Base-by-base conservation (phyloP, 2,329 filamentous ascomycete genomes). In the Fusarium sp. region DNA sequence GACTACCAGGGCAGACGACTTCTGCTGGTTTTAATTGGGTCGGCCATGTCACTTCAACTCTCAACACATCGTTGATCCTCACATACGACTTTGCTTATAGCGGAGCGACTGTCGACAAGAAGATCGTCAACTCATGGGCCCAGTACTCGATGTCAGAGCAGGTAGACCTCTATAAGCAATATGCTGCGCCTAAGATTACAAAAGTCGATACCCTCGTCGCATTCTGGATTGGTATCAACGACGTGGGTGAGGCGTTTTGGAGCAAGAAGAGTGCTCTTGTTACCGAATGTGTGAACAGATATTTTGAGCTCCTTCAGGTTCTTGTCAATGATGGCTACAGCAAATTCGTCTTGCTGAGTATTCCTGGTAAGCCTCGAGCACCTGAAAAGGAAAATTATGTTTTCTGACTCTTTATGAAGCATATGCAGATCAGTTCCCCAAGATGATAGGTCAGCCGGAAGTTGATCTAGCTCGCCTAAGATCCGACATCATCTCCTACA, bases 181-280 rank as follows among this genome's bases (percentile, higher is more conserved):
- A 76, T 33, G 54, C 74, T 17, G 63, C 71, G 4, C 33, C 62
- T 1, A 62, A 62, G n/a, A 60, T 72, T 2, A 52, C 28, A 17
- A 28, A 54, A 1, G 28, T 31, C 0, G 48, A 76, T 1, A 63
- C 66, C 0, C 52, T 76, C 13, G 63, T 74, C 10, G 68, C 66
- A 10, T 68, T 76, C 28, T 76, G 74, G 74, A 74, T 75, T 10
- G 74, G 74, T 2, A 76, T 76, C 22, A 76, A 76, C 33, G 74
- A 76, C 33, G 64, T 76, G 22, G 74, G 74, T 1, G 71, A 76
- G 38, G 59, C 74, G 0, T 76, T 72, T 33, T 76, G 73, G 74
- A 68, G 70, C 15, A 68, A 62, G 49, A 61, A 62, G 1, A 64
- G 48, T 6, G 59, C 74, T 15, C 73, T 67, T 18, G 58, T 76